Evolutionary conservation across 2,329 filamentous ascomycete genomes (phyloP).

Genomic region (Tympanopsis confertula): DNA sequence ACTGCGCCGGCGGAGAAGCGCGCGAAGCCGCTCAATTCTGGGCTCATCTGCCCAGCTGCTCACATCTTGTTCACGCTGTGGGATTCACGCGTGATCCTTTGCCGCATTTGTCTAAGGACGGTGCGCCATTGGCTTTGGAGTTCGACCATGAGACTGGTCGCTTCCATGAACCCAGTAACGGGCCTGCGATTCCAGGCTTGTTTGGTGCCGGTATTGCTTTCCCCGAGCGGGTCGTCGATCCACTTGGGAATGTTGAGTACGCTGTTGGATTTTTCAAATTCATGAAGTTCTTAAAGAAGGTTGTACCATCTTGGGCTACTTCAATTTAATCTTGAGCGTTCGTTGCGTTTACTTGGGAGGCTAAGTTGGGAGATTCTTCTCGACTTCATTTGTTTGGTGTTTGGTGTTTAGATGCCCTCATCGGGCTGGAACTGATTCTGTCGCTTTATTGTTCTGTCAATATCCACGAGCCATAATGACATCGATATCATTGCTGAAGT

Average conservation of each 20-base stretch:
- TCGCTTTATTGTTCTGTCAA: no score
- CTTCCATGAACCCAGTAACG: conserved; percentile 29
- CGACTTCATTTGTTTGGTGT: no score
- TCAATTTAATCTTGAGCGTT: no score
- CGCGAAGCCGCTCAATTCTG: conserved; percentile 30
- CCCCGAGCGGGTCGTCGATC: conserved; percentile 48
- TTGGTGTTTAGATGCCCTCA: no score
- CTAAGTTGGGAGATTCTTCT: no score
- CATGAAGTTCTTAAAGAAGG: conserved; percentile 47
- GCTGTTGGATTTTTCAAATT: conserved; percentile 56
- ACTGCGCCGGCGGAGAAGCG: conserved; percentile 21
- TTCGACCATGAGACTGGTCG: conserved; percentile 24
- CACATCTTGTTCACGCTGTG: conserved; percentile 44
- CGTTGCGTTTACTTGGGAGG: no score
- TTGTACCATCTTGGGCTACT: conserved; percentile 40
- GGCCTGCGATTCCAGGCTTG: conserved; percentile 32
- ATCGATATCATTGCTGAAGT: no score
- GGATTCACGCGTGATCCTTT: conserved; percentile 39
- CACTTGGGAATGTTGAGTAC: conserved; percentile 46
- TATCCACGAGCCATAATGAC: no score
- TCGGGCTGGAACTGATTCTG: no score
- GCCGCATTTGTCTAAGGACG: conserved; percentile 28
- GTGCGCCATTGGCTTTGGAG: conserved; percentile 12
- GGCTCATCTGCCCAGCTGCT: conserved; percentile 33
- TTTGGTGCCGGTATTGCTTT: conserved; percentile 54